Base-by-base conservation (phyloP, 768 basidiomycete species). In the Agaricus bisporus region DNA sequence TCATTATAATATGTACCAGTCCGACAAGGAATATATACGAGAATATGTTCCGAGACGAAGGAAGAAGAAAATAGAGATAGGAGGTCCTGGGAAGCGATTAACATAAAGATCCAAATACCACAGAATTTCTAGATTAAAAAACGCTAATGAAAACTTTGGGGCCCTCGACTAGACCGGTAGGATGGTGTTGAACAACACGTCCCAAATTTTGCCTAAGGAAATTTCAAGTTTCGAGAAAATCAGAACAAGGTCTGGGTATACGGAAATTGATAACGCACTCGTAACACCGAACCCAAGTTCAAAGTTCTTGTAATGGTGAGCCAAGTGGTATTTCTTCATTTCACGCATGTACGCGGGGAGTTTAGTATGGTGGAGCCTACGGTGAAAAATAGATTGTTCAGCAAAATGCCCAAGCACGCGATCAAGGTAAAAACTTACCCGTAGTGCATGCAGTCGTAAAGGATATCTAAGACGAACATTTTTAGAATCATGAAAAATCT, bases 221-320 rank as follows among this genome's bases (percentile, higher is more conserved):
- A 37, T 14, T 15, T 55, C 35, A 50, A 3, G 44, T 41, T 36
- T 32, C 3, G 11, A 11, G 2, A 36, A 15, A 8, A 41, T 6
- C 35, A 20, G 38, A 48, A 42, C 26, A 51, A 41, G 22, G 22
- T 22, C 22, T 22, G 1, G 4, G 38, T 7, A 41, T 20, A 17
- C 37, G 20, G 2, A 35, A 47, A 25, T 22, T 22, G 22, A 59
- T 36, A 12, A 70, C 82, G 49, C 62, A 88, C 90, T 93, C 6
- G 95, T 98, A 10, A 98, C 95, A 29, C 95, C 95, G 64, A 95
- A 98, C 15, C 94, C 95, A 41, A 98, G 86, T 64, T 97, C 93
- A 66, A 92, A 95, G 74, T 97, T 95, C 72, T 97, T 97, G 76
- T 95, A 97, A 68, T 98, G 95, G 64, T 98, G 95, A 6, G 92